Conservation (phyloP, 148 eudicot genomes). For the Fagopyrum homotropicum region DNA sequence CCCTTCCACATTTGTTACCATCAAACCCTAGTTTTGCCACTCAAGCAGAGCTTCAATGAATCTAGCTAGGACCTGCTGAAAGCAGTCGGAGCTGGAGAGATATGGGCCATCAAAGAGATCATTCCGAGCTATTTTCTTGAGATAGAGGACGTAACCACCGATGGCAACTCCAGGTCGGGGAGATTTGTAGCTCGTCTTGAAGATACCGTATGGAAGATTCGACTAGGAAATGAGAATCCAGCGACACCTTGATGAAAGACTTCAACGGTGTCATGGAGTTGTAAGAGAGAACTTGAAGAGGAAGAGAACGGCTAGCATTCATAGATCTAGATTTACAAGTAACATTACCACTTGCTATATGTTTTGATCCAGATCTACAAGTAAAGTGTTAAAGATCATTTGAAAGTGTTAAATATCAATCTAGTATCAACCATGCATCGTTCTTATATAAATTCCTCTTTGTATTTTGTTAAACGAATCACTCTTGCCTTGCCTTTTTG, state of each 20-base stretch:
- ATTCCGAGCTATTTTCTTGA: conserved; percentile 52
- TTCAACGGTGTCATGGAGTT: conserved; percentile 23
- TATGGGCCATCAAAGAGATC: conserved; percentile 61
- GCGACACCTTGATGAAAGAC: conserved; percentile 52
- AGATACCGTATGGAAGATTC: conserved; percentile 84
- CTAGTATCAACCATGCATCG: not conserved
- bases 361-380: not conserved
- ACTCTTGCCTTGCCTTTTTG: not conserved
- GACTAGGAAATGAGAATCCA: conserved; percentile 79
- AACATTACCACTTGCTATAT: no score
- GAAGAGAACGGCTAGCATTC: not conserved
- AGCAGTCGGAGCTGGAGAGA: conserved; percentile 66
- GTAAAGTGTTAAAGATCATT: not conserved
- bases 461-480: not conserved
- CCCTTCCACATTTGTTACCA: no score
- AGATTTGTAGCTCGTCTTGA: conserved; percentile 36
- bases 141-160: conserved; percentile 73
- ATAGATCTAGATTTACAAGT: no score
- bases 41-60: not conserved
- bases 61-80: conserved; percentile 50
- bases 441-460: not conserved
- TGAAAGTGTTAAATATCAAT: not conserved
- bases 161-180: conserved; percentile 83
- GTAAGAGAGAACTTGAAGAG: not conserved
- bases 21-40: no score